These are phyloP conservation scores for Boletus eberwhitei DNA, from an alignment of 768 basidiomycete species.

Conservation along the genomic window DNA sequence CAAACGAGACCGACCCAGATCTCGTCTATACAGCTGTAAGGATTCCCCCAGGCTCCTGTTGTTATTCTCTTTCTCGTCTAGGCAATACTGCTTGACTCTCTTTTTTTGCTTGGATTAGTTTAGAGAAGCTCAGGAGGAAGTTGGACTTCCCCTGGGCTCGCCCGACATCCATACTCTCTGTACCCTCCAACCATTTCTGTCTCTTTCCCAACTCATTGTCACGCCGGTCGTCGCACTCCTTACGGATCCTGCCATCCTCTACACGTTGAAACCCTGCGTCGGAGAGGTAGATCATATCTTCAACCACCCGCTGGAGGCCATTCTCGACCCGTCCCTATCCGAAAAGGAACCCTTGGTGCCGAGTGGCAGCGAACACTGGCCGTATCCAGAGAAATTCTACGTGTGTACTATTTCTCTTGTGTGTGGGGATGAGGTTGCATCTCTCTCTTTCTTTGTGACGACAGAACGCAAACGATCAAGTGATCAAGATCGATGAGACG, in stretches of 20 bases:
- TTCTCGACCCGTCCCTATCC: slow-evolving; percentile 57
- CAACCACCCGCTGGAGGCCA: slow-evolving; percentile 69
- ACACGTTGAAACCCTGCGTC: slow-evolving; percentile 49
- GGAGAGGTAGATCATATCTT: slow-evolving; percentile 81
- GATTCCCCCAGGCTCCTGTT: neutral
- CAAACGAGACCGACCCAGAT: slow-evolving; percentile 61
- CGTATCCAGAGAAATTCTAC: slow-evolving; percentile 67
- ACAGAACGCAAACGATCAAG: slow-evolving; percentile 55
- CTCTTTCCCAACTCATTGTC: slow-evolving; percentile 66
- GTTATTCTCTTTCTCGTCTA: neutral
- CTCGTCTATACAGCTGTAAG: slow-evolving; percentile 75
- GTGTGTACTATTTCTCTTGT: slow-evolving; percentile 41
- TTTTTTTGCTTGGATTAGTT: slow-evolving; percentile 40
- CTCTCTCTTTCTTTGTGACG: neutral
- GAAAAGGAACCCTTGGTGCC: slow-evolving; percentile 46
- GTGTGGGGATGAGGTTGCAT: neutral
- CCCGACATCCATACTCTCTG: slow-evolving; percentile 60
- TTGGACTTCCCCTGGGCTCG: slow-evolving; percentile 57
- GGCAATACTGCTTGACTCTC: neutral
- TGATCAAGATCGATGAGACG: slow-evolving; percentile 41
- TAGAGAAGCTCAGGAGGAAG: slow-evolving; percentile 86
- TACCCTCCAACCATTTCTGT: slow-evolving; percentile 63
- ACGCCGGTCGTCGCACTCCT: slow-evolving; percentile 77
- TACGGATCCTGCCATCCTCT: slow-evolving; percentile 48
- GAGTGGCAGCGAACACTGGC: slow-evolving; percentile 71